Evolutionary conservation across 2,329 filamentous ascomycete species (phyloP), one percentile per base, ranked within the genome.

Genomic region (Trichoderma koningiopsis): DNA sequence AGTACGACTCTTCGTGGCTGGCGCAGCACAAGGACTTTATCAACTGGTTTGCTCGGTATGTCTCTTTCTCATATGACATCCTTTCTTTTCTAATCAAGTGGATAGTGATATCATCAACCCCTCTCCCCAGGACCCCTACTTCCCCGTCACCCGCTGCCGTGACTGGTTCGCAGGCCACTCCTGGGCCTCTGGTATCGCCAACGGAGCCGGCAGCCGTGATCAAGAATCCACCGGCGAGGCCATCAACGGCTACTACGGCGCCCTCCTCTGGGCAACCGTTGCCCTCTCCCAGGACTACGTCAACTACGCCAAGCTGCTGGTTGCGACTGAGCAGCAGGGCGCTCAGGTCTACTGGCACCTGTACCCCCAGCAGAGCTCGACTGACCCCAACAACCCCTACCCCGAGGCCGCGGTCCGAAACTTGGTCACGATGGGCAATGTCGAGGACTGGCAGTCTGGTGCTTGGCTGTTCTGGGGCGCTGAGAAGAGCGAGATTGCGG

Each of bases 141-240:
- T 76, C 66, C 75, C 75, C 22, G 49, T 73, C 61, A 73, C 73
- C 33, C 74, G 75, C 31, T 71, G 70, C 62, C 72, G 73, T 31
- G 75, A 77, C 63, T 77, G 74, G 74, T 76, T 73, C 59, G 69
- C 72, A 16, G 75, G 76, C 29, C 76, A 77, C 71, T 74, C 72
- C 4, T 77, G 75, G 76, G 75, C 76, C 16, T 73, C 73, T 13
- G 76, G 75, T 10, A 63, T 77, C 13, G 73, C 72, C 61, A 74
- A 77, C 60, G 70, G 70, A 43, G 74, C 71, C 19, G 75, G 73
- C 22, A 73, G 75, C 69, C 71, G 72, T 31, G 75, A 77, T 69
- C 74, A 77, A 59, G 76, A 77, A 60, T 75, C 73, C 2, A 71
- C 67, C 22, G 71, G 72, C 33, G 75, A 77, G 60, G 75, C 73